Base-by-base conservation (phyloP, 75 land plant species). In the Pinus tabuliformis region DNA sequence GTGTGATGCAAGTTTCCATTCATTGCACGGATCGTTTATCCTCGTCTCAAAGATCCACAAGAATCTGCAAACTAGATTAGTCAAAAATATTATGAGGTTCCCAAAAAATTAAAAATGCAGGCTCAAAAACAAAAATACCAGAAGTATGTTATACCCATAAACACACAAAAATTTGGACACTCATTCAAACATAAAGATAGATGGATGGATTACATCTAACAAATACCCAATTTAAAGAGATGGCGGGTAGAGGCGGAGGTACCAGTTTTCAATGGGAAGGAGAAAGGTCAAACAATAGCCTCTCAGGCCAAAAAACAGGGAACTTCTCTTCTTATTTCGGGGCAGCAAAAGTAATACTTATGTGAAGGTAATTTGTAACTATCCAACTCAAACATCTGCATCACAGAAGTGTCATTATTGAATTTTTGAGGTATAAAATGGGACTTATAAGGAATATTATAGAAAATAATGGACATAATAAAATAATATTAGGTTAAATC, bases 221-320 rank as follows among this genome's bases (percentile, higher is more conserved):
- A 62, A 62, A 62, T 22, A 24, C 28, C 24, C 30, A 62, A 30
- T 62, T 62, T 62, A 62, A 62, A 12, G 15, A 62, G 26, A 30
- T 62, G 65, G 28, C n/a, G 82, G 81, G 72, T 85, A 15, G 62
- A 85, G 18, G 81, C 82, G 56, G 81, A 83, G 71, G 52, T 66
- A 5, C 36, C 26, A 15, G 13, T 75, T 28, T 84, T 62, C 56
- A 75, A 79, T n/a, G 86, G 84, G 3, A 83, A 81, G 68, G 92
- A 88, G 56, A 89, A 86, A 64, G 92, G 90, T 4, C 78, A 78
- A 15, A 62, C 77, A 13, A 88, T 90, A 72, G 86, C 88, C 9
- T 82, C 81, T 57, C 86, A 86, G 57, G 91, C 92, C 12, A 26
- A 80, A 72, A 78, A 76, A 54, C 76, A 74, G 18, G 79, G 72